Conservation (phyloP, 345 rosid species). For the Erysimum cheiranthoides region DNA sequence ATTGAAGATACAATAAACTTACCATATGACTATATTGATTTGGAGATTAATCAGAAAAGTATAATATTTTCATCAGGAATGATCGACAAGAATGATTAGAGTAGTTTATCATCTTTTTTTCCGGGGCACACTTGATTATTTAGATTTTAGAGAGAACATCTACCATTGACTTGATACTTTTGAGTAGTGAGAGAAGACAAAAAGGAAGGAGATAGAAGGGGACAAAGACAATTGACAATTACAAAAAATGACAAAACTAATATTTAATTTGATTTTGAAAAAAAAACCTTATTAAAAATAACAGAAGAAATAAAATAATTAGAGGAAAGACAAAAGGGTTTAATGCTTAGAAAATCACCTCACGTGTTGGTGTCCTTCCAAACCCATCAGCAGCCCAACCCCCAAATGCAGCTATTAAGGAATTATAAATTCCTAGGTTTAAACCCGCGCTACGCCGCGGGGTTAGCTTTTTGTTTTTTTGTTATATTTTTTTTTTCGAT, state of each 20-base stretch:
- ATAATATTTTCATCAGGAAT: not conserved
- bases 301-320: slow-evolving; percentile 15
- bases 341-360: slow-evolving; percentile 25
- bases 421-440: too few relatives aligned
- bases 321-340: slow-evolving; percentile 25
- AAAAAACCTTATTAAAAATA: not conserved
- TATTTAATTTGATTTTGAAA: not conserved
- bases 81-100: not conserved
- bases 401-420: slow-evolving; percentile 21
- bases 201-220: not conserved
- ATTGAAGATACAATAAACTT: not conserved
- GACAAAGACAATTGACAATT: slow-evolving; percentile 11
- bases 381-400: slow-evolving; percentile 23
- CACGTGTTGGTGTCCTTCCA: slow-evolving; percentile 27
- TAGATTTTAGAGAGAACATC: not conserved
- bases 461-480: too few relatives aligned
- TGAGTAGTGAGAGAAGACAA: slow-evolving; percentile 24
- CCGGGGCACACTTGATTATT: not conserved
- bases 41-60: not conserved
- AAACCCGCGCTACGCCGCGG: too few relatives aligned
- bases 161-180: slow-evolving; percentile 30
- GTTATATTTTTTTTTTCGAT: too few relatives aligned
- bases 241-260: slow-evolving; percentile 24
- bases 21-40: not conserved
- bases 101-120: not conserved